These are phyloP conservation scores for Helicocarpus griseus DNA, from an alignment of 2,329 filamentous ascomycete genomes.

Conservation along the genomic window DNA sequence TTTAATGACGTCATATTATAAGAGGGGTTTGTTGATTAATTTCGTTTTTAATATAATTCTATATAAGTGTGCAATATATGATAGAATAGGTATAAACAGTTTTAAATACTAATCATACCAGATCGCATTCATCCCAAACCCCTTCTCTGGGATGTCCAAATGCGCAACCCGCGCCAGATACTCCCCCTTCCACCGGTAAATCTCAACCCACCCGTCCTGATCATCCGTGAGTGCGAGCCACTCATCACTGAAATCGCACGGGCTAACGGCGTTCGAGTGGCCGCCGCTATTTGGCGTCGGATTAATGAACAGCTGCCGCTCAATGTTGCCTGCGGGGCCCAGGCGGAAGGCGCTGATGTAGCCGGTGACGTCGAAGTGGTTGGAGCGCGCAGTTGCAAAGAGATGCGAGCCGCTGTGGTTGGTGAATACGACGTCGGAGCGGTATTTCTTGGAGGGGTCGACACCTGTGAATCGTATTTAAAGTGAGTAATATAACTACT, in stretches of 20 bases:
- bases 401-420: conserved; percentile 62
- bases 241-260: conserved; percentile 75
- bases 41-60: too few relatives aligned
- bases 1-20: too few relatives aligned
- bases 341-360: conserved; percentile 76
- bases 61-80: too few relatives aligned
- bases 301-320: conserved; percentile 68
- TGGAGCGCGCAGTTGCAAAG: conserved; percentile 75
- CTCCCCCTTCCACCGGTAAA: conserved; percentile 79
- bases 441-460: conserved; percentile 52
- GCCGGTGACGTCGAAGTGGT: conserved; percentile 64
- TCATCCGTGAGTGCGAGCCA: conserved; percentile 87
- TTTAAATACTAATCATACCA: conserved; percentile 86
- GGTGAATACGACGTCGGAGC: conserved; percentile 72
- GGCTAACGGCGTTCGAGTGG: conserved; percentile 79
- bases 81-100: too few relatives aligned
- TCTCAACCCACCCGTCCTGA: conserved; percentile 76
- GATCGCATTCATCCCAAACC: conserved; percentile 93
- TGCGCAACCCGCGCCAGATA: conserved; percentile 68
- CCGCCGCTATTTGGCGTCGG: conserved; percentile 81
- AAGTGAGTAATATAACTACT: not conserved
- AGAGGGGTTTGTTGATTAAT: too few relatives aligned
- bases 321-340: conserved; percentile 57
- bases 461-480: conserved; percentile 14
- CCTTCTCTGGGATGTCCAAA: conserved; percentile 70